Base-by-base conservation (phyloP, 2,329 filamentous ascomycete genomes). In the Neopestalotiopsis sp. region DNA sequence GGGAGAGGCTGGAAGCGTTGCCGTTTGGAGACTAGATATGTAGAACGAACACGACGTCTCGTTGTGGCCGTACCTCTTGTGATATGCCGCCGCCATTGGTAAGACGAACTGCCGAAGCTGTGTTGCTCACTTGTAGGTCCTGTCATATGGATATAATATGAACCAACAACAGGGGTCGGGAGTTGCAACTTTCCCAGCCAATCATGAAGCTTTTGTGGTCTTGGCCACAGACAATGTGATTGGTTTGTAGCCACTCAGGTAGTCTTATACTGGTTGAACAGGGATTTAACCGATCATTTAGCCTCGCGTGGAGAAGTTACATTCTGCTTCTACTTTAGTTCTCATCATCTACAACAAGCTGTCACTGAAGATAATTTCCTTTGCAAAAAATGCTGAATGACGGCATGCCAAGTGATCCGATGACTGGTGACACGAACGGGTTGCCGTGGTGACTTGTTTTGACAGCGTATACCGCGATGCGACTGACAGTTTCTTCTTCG, bases 81-180 rank as follows among this genome's bases (percentile, higher is more conserved):
- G 57, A 59, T 17, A 9, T 24, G 30, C 30, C 57, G 10, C 57
- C 57, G 13, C 57, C 57, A 24, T 59, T 24, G 57, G 57, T 38
- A 42, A 40, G 30, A 40, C 12, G 24, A 42, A 62, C 59, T 62
- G 59, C 59, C 59, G 59, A 62, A 62, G 59, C 32, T n/a, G 59
- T 13, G 34, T 17, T 6, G 59, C 9, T 12, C n/a, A 24, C 59
- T 34, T 14, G n/a, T 24, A 17, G 34, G 30, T 62, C 30, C 59
- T 42, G 17, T 62, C 59, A 62, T 62, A 38, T 62, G 59, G 59
- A 34, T 62, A 62, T 62, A 62, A 62, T 62, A 42, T 38, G 34
- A 24, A 38, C n/a, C n/a, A 32, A 12, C n/a, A 20, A 38, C 59
- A 62, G 34, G 34, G 59, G 34, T 62, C n/a, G 32, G 24, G n/a